Percentiles rank a stretch among this genome's conserved stretches.
Evolutionary conservation across 257 asterid species (phyloP).

Genomic region (Solanum pennellii): DNA sequence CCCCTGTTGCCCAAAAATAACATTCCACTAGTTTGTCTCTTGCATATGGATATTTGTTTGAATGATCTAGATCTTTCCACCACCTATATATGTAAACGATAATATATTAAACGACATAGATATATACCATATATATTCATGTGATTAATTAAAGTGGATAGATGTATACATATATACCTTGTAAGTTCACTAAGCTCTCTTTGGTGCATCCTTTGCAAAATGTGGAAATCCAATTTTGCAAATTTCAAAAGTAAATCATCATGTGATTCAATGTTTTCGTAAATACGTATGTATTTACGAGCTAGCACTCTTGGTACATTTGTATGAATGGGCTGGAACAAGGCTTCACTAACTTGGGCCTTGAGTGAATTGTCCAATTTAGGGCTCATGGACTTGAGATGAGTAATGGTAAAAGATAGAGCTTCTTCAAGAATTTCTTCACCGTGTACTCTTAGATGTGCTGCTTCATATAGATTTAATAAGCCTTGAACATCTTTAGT

Average conservation of each 20-base stretch:
- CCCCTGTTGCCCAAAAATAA: not conserved
- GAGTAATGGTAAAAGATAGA: not conserved
- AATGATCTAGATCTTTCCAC: not conserved
- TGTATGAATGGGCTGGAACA: not conserved
- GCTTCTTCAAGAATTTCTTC: slow-evolving; percentile 7
- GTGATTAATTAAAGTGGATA: not conserved
- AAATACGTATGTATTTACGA: not conserved
- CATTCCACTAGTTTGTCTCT: slow-evolving; percentile 2
- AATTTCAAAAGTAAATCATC: not conserved
- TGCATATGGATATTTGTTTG: not conserved
- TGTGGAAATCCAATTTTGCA: not conserved
- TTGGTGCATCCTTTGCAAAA: not conserved
- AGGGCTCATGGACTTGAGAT: not conserved
- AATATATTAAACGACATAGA: not conserved
- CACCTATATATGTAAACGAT: not conserved
- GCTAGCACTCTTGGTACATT: not conserved
- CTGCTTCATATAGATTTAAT: not conserved
- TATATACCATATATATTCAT: not conserved
- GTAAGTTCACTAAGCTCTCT: not conserved
- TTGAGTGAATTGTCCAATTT: not conserved
- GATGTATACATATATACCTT: not conserved
- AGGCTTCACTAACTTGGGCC: not conserved
- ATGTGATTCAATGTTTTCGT: not conserved
- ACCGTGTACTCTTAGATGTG: not conserved
- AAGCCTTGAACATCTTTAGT: not conserved